A percentile compares a stretch with the other conserved stretches of the same genome.
Conservation (phyloP, 2,329 filamentous ascomycete genomes). For the Microdochium trichocladiopsis region DNA sequence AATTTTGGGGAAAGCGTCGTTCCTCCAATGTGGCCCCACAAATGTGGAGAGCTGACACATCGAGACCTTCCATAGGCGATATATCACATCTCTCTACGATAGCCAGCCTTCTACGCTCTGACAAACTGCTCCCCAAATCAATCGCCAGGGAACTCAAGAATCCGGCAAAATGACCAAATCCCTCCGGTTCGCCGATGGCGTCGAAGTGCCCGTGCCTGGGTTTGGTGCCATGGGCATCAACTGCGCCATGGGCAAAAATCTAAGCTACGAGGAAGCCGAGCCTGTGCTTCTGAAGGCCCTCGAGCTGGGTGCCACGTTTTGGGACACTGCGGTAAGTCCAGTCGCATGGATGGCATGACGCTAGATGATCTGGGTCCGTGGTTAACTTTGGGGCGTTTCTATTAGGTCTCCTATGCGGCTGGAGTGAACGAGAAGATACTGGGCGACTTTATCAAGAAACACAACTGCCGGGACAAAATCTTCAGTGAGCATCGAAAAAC, state of each 20-base stretch:
- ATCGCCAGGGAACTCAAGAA: too few species aligned
- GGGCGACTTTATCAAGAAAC: conserved; percentile 41
- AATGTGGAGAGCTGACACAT: neutral
- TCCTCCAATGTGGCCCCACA: neutral
- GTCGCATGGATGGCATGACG: neutral
- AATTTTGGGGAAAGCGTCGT: too few species aligned
- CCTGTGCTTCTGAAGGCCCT: too few species aligned
- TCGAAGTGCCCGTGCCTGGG: neutral
- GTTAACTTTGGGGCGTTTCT: neutral
- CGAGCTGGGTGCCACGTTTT: too few species aligned
- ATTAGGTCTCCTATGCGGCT: conserved; percentile 34
- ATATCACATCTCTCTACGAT: neutral
- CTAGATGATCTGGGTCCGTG: neutral
- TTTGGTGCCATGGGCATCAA: neutral
- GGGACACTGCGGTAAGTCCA: conserved; percentile 31
- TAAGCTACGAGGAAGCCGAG: too few species aligned
- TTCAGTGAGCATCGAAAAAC: conserved; percentile 24
- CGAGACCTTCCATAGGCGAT: neutral
- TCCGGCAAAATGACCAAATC: neutral
- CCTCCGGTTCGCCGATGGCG: neutral
- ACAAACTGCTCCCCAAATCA: neutral
- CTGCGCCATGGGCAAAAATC: neutral
- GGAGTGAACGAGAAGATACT: conserved; percentile 42
- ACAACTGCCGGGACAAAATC: conserved; percentile 39
- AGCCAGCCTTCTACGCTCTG: neutral